These are phyloP conservation scores for Penicillium italicum DNA, from an alignment of 2,329 filamentous ascomycete genomes.

Conservation along the genomic window DNA sequence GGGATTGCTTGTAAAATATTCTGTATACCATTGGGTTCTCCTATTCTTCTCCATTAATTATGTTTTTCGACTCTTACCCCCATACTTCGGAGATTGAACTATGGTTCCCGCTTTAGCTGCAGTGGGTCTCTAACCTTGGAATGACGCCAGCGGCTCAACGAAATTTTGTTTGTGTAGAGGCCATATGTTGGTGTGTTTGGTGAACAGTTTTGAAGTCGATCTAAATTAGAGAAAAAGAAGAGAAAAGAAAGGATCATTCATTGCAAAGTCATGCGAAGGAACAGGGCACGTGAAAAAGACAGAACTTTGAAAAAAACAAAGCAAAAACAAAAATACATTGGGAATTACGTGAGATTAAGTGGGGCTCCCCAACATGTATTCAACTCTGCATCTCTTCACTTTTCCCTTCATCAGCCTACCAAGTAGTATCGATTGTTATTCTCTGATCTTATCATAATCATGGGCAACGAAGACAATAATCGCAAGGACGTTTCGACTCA, in stretches of 20 bases:
- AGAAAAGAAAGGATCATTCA: background rate
- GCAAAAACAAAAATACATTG: constrained; percentile 11
- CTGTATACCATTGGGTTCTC: background rate
- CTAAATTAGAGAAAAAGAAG: background rate
- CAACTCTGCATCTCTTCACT: constrained; percentile 11
- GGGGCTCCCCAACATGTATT: constrained; percentile 36
- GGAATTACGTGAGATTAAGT: constrained; percentile 32
- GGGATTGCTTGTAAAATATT: background rate
- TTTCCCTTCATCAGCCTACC: constrained; percentile 6
- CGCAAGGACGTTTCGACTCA: constrained; percentile 8
- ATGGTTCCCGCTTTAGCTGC: constrained; percentile 9
- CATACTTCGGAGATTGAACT: constrained; percentile 5
- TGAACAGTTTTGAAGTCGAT: too few species aligned
- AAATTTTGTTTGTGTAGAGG: background rate
- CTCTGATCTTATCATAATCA: constrained; percentile 10
- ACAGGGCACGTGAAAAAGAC: background rate
- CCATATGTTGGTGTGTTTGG: too few species aligned
- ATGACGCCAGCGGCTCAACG: constrained; percentile 13
- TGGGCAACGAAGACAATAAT: constrained; percentile 25
- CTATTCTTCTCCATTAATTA: background rate
- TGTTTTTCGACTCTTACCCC: background rate
- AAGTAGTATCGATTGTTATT: constrained; percentile 3
- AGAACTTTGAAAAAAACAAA: background rate
- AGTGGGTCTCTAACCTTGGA: constrained; percentile 11
- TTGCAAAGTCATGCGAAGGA: background rate